phyloP scores from a whole-genome alignment of 305 asterid species.

The Fraxinus sp. region DNA sequence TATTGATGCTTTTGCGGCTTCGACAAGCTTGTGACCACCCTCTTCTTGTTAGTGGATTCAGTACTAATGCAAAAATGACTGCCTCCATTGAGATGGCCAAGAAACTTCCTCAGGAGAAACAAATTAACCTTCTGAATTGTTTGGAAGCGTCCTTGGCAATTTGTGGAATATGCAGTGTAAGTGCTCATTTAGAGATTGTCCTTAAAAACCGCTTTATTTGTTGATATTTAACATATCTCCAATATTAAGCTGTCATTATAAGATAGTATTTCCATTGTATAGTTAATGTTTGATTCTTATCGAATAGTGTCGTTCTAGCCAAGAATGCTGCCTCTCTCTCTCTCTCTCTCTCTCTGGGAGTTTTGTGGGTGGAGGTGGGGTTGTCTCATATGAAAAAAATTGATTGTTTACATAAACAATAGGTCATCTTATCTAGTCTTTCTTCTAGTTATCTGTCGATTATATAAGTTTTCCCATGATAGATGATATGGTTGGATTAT shows the following conservation, averaged over 20 bases:
- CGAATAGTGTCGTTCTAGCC: not conserved
- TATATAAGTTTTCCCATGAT: not conserved
- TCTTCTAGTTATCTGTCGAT: not conserved
- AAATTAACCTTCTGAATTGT: slow-evolving; percentile 62
- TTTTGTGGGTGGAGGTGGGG: not conserved
- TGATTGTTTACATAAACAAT: not conserved
- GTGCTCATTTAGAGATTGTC: slow-evolving; percentile 21
- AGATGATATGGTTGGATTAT: not conserved
- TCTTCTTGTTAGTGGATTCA: slow-evolving; percentile 80
- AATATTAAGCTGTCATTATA: not conserved
- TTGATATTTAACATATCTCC: not conserved
- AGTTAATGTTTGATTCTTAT: not conserved
- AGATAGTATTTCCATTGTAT: not conserved
- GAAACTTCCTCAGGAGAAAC: slow-evolving; percentile 75
- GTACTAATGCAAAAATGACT: slow-evolving; percentile 48
- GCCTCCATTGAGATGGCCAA: slow-evolving; percentile 77
- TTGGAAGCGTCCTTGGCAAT: slow-evolving; percentile 84
- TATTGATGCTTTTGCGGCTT: slow-evolving; percentile 90
- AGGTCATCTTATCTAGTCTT: not conserved
- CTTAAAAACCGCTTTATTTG: not conserved
- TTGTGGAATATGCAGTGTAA: slow-evolving; percentile 88
- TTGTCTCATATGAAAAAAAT: not conserved
- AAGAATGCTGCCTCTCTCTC: not conserved
- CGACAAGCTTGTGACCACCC: slow-evolving; percentile 99
- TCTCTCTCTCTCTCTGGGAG: not conserved